phyloP scores from a whole-genome alignment of 1,284 basidiomycete species.

The Bjerkandera adusta region DNA sequence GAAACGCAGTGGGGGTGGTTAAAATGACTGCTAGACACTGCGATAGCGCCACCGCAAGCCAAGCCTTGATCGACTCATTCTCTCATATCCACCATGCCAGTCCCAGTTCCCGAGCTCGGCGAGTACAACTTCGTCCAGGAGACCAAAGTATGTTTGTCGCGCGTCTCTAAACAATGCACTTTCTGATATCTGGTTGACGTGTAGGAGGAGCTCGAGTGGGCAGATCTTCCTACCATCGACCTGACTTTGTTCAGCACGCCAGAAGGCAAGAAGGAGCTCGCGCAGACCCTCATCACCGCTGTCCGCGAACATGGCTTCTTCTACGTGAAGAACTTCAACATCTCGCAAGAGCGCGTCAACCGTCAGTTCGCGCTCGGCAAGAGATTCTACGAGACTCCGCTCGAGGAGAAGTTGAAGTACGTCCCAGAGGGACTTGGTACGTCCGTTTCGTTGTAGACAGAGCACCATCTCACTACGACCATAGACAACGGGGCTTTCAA shows the following conservation, averaged over 20 bases:
- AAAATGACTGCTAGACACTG: no score
- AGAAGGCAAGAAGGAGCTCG: conserved; percentile 43
- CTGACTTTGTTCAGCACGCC: conserved; percentile 40
- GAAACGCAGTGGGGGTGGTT: no score
- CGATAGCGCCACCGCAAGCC: not conserved
- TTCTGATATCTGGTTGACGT: not conserved
- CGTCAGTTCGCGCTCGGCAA: conserved; percentile 35
- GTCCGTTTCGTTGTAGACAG: conserved; percentile 5
- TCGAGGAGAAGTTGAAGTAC: conserved; percentile 52
- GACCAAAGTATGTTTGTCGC: conserved; percentile 45
- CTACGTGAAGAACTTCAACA: conserved; percentile 39
- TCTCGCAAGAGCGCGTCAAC: conserved; percentile 35
- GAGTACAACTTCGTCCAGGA: conserved; percentile 45
- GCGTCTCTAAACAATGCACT: no score
- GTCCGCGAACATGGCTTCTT: conserved; percentile 43
- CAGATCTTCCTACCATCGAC: conserved; percentile 51
- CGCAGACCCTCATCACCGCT: conserved; percentile 37
- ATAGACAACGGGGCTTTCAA: conserved; percentile 46
- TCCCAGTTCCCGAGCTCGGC: conserved; percentile 37
- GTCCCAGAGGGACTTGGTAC: conserved; percentile 42
- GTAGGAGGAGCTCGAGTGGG: conserved; percentile 47
- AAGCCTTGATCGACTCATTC: not conserved
- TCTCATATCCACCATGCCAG: conserved; percentile 29
- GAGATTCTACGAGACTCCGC: conserved; percentile 43
- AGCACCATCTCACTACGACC: not conserved